Percentiles rank a stretch among this genome's conserved stretches.
phyloP scores from a whole-genome alignment of 2,329 filamentous ascomycete species.

The Stachybotrys chartarum region DNA sequence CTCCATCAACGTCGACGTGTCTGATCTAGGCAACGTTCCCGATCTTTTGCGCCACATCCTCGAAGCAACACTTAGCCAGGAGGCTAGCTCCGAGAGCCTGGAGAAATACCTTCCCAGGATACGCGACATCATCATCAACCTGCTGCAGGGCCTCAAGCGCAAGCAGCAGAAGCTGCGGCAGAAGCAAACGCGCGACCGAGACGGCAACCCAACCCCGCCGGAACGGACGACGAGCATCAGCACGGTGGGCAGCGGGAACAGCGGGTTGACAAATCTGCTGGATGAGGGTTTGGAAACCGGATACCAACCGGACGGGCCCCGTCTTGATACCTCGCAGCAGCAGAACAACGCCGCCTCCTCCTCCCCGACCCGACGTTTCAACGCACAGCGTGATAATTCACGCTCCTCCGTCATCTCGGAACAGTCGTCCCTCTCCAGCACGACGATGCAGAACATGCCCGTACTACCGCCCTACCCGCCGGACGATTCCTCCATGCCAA shows the following conservation, averaged over 20 bases:
- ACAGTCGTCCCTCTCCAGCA: slow-evolving; percentile 65
- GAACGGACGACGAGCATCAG: slow-evolving; percentile 51
- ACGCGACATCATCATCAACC: slow-evolving; percentile 96
- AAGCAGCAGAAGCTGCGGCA: slow-evolving; percentile 85
- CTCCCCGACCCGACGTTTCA: slow-evolving; percentile 42
- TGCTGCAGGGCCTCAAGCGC: slow-evolving; percentile 90
- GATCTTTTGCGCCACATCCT: slow-evolving; percentile 85
- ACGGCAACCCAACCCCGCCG: slow-evolving; percentile 30
- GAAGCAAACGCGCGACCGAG: slow-evolving; percentile 51
- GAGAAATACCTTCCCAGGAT: slow-evolving; percentile 92
- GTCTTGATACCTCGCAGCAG: slow-evolving; percentile 17
- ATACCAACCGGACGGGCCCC: slow-evolving; percentile 33
- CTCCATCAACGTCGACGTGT: slow-evolving; percentile 92
- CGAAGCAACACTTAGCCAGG: slow-evolving; percentile 92
- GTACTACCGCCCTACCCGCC: slow-evolving; percentile 65
- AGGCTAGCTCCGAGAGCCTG: slow-evolving; percentile 87
- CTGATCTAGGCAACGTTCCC: slow-evolving; percentile 89
- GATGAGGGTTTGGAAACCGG: slow-evolving; percentile 53
- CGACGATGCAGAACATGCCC: slow-evolving; percentile 68
- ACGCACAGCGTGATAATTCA: slow-evolving; percentile 43
- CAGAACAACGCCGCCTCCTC: slow-evolving; percentile 19
- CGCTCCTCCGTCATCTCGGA: slow-evolving; percentile 45
- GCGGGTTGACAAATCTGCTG: slow-evolving; percentile 47
- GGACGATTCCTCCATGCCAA: slow-evolving; percentile 45
- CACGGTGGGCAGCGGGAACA: slow-evolving; percentile 49